Evolutionary conservation across 257 asterid genomes (phyloP).

Genomic region (Petunia secreta): DNA sequence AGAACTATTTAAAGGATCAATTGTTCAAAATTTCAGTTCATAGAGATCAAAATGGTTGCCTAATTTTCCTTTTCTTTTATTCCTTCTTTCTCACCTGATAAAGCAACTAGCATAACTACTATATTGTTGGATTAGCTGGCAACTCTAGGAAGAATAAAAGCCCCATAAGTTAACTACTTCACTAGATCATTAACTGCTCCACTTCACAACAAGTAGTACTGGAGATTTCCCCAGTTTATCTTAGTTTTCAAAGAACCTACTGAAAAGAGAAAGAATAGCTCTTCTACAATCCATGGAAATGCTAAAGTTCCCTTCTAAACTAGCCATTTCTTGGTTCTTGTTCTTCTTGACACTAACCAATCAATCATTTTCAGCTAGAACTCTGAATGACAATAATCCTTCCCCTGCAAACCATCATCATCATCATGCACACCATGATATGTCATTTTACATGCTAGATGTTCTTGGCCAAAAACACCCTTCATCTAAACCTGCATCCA

Average conservation of each 20-base stretch:
- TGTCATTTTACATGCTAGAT: constrained; percentile 38
- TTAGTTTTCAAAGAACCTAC: not conserved
- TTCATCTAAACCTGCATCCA: constrained; percentile 24
- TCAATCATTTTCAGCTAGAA: constrained; percentile 36
- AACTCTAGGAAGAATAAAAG: not conserved
- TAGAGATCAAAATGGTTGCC: not conserved
- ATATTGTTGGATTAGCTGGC: not conserved
- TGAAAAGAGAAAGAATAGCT: not conserved
- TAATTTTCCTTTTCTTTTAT: not conserved
- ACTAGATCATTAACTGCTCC: not conserved
- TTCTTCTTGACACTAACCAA: constrained; percentile 27
- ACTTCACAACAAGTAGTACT: not conserved
- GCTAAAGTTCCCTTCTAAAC: not conserved
- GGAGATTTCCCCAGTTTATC: not conserved
- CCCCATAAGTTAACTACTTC: constrained; percentile 1
- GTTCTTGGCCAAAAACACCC: constrained; percentile 29
- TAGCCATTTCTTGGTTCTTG: constrained; percentile 22
- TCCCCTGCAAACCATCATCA: not conserved
- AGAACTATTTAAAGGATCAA: too few species aligned
- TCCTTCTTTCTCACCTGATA: not conserved
- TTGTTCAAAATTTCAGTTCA: not conserved
- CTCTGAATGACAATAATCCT: constrained; percentile 25
- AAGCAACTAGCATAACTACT: not conserved
- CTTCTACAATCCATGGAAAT: constrained; percentile 23
- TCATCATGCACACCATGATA: not conserved